Evolutionary conservation across 495 filamentous ascomycete genomes (phyloP), one percentile per base, ranked within the genome.

Genomic region (Chaetomidium leptoderma): DNA sequence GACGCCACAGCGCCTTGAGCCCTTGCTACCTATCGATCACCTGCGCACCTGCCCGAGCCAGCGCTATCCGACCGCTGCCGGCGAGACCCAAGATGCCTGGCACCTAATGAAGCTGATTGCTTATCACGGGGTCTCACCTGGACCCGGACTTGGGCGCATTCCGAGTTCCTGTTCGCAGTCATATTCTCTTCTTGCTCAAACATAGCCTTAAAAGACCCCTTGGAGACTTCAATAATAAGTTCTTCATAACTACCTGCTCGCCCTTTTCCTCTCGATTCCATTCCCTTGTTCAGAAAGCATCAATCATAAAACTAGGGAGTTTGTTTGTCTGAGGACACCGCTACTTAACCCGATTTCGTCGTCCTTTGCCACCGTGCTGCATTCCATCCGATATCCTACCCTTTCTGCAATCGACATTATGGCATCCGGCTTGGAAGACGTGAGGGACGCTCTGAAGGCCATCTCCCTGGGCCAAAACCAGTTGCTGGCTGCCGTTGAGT

Each of bases 401-500:
- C 7, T 26, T 46, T n/a, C 27, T 19, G 2, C 27, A 8, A 21
- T 23, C 26, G 19, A 29, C 48, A 65, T 27, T 27, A 62, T 61
- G 58, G 37, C 62, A 50, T 55, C 63, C 53, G 62, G 58, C 27
- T 71, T 82, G 57, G 73, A 71, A n/a, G 76, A 81, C 60, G 76
- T 87, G 50, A 73, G 83, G 40, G 61, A 72, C 16, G 73, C 71
- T 24, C 60, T 87, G 45, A 78, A 74, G 58, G 67, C 68, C 26
- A 75, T 89, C 16, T 75, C 82, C 46, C 67, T 78, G 59, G 79
- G 78, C 60, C 84, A 89, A 62, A 64, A 70, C 29, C 76, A 80
- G 48, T 76, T 91, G 48, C 73, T 85, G 36, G 74, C 82, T 27
- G 78, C 78, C 26, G 76, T 91, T 49, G 83, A 89, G 65, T 75